phyloP scores from a whole-genome alignment of 108 stramenopile genomes.

The Cyclotella cryptica region DNA sequence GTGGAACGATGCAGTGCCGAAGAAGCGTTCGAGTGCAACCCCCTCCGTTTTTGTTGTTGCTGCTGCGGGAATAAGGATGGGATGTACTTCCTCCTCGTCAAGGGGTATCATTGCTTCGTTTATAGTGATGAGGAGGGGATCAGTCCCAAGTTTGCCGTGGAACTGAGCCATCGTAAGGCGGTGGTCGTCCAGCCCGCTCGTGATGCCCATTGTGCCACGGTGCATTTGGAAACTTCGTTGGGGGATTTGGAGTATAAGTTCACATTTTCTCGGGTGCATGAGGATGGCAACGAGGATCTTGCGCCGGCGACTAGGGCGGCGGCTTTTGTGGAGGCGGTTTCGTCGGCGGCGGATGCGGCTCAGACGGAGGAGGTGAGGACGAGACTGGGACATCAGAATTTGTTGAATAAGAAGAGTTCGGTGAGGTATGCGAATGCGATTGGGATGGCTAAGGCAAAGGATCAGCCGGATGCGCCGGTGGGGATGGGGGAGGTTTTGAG shows the following conservation, averaged over 20 bases:
- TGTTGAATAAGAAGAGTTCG: conserved; percentile 65
- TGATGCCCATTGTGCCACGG: conserved; percentile 36
- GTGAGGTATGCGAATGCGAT: conserved; percentile 71
- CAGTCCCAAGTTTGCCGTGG: conserved; percentile 83
- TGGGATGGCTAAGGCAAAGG: conserved; percentile 72
- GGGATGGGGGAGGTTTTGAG: conserved; percentile 56
- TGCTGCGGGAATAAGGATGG: conserved; percentile 44
- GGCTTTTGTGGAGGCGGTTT: conserved; percentile 57
- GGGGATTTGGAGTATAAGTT: conserved; percentile 84
- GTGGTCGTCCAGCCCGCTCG: conserved; percentile 37
- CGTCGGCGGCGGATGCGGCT: conserved; percentile 36
- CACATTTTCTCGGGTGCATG: conserved; percentile 48
- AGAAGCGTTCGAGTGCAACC: conserved; percentile 22
- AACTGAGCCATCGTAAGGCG: conserved; percentile 61
- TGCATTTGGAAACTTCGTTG: conserved; percentile 63
- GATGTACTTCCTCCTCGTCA: conserved; percentile 66
- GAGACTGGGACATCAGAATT: conserved; percentile 75
- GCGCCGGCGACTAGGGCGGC: conserved; percentile 3
- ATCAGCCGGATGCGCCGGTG: conserved; percentile 73
- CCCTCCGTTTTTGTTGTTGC: conserved; percentile 28
- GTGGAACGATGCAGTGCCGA: conserved; percentile 64
- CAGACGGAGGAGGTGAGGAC: conserved; percentile 45
- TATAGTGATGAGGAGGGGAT: conserved; percentile 57
- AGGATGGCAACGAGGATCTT: conserved; percentile 23
- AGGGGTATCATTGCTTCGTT: conserved; percentile 86